These are phyloP conservation scores for Petunia axillaris DNA, from an alignment of 257 asterid species.

Conservation along the genomic window DNA sequence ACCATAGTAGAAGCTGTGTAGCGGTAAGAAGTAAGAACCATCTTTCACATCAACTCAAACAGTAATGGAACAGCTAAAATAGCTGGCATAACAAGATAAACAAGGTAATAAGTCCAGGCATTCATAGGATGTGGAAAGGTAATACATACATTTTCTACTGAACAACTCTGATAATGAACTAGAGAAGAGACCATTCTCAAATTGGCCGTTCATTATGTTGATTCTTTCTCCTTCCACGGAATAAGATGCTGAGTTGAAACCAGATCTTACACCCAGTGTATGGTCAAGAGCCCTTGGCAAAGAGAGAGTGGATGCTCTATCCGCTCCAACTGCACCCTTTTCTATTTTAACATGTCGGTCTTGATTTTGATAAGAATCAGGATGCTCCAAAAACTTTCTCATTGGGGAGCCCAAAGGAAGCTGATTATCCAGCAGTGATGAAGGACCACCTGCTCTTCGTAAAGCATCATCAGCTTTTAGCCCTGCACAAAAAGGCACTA, in stretches of 20 bases:
- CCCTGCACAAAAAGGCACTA: too few species aligned
- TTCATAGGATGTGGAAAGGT: conserved; percentile 21
- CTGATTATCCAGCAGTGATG: too few species aligned
- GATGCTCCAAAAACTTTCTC: too few species aligned
- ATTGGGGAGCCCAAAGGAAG: too few species aligned
- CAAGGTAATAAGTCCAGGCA: not conserved
- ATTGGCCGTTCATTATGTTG: conserved; percentile 64
- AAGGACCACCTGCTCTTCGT: too few species aligned
- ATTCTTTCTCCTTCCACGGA: conserved; percentile 60
- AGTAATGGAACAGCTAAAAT: not conserved
- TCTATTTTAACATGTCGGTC: too few species aligned
- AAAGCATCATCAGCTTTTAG: too few species aligned
- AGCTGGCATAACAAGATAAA: not conserved
- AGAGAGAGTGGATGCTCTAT: conserved; percentile 58
- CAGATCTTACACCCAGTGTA: conserved; percentile 55
- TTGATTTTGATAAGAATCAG: too few species aligned
- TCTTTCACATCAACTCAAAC: not conserved
- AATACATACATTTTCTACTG: conserved; percentile 66
- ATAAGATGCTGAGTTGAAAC: conserved; percentile 55
- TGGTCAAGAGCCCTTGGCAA: conserved; percentile 74
- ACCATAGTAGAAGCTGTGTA: not conserved
- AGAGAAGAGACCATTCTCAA: conserved; percentile 88
- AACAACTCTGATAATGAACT: conserved; percentile 93
- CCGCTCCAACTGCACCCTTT: conserved; percentile 43
- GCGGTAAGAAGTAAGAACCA: conserved; percentile 3